Evolutionary conservation across 2,329 filamentous ascomycete genomes (phyloP).

Genomic region (Sporothrix curviconia): DNA sequence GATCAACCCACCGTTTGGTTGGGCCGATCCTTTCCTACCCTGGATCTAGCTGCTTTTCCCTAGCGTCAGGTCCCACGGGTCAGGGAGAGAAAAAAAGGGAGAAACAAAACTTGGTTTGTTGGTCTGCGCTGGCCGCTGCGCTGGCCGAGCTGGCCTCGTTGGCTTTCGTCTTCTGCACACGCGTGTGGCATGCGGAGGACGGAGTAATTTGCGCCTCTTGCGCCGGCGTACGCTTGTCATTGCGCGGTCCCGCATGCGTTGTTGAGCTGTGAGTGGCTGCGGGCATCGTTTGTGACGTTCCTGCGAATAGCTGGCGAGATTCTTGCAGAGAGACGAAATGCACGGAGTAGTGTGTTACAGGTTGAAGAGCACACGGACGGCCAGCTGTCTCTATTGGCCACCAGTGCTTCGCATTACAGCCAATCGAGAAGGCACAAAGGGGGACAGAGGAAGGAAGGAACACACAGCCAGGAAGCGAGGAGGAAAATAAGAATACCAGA

Average conservation of each 20-base stretch:
- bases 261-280: neutral
- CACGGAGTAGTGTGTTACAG: neutral
- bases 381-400: neutral
- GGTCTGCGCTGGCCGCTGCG: no score
- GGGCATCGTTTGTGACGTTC: neutral
- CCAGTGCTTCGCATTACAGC: neutral
- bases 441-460: no score
- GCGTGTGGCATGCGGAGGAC: no score
- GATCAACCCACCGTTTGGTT: neutral
- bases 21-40: conserved; percentile 2
- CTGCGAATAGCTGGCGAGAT: neutral
- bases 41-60: neutral
- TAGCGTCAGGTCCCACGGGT: conserved; percentile 3
- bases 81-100: neutral
- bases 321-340: neutral
- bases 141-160: no score
- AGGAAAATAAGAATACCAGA: neutral
- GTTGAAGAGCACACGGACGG: neutral
- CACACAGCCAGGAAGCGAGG: neutral
- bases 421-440: neutral
- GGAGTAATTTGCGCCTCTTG: no score
- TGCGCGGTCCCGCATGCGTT: no score
- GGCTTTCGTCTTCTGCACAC: no score
- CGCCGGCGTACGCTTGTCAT: no score
- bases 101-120: neutral